These are phyloP conservation scores for Aspergillus affinis DNA, from an alignment of 495 filamentous ascomycete species.

Conservation along the genomic window DNA sequence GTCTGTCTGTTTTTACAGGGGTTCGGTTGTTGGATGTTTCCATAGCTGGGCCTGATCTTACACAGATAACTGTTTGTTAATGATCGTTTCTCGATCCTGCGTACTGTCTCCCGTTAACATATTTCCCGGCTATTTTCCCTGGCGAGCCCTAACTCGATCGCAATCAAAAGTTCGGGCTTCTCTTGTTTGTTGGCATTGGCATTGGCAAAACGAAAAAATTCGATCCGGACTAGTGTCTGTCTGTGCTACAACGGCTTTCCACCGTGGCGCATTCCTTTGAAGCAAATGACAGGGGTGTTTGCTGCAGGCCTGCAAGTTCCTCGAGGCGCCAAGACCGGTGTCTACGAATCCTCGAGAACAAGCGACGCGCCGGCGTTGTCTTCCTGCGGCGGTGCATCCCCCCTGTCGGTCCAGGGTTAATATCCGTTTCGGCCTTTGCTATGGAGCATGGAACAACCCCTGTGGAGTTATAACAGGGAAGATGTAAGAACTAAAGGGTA, in stretches of 20 bases:
- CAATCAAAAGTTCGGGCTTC: too few species aligned
- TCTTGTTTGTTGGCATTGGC: too few species aligned
- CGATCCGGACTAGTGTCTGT: conserved; percentile 2
- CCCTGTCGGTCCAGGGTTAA: not conserved
- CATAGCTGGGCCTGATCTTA: too few species aligned
- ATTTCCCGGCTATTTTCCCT: too few species aligned
- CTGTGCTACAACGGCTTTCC: conserved; percentile 23
- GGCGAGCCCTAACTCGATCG: too few species aligned
- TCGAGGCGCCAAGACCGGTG: conserved; percentile 6
- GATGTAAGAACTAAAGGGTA: conserved; percentile 6
- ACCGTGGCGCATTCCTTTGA: conserved; percentile 7
- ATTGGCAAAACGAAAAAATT: too few species aligned
- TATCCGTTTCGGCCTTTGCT: conserved; percentile 4
- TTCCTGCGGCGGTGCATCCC: not conserved
- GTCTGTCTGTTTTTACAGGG: too few species aligned
- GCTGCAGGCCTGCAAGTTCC: conserved; percentile 1
- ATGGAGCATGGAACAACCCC: conserved; percentile 4
- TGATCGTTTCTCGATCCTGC: too few species aligned
- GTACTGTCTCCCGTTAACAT: too few species aligned
- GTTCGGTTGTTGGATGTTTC: too few species aligned
- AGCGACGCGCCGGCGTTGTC: not conserved
- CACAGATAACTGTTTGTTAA: too few species aligned
- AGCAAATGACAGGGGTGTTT: conserved; percentile 6
- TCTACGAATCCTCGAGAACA: conserved; percentile 6
- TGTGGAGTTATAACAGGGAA: conserved; percentile 4